Conservation (phyloP, 129 eudicot species). For the Flaveria sonorensis region DNA sequence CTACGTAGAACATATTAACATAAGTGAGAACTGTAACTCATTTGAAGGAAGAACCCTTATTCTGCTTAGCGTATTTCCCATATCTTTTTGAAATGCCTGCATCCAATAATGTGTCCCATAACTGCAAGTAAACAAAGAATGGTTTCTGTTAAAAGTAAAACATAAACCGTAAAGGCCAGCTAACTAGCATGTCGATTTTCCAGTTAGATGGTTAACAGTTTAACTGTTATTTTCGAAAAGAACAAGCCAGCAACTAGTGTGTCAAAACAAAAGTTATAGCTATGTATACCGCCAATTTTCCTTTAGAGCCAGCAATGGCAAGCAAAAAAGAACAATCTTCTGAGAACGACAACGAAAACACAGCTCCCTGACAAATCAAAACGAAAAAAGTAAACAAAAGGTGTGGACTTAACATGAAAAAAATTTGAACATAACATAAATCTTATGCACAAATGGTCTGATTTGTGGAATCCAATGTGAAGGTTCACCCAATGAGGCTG, state of each 20-base stretch:
- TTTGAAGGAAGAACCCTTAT: slow-evolving; percentile 33
- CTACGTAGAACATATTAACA: background rate
- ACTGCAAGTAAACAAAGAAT: slow-evolving; percentile 36
- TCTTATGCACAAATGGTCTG: background rate
- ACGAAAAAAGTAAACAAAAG: background rate
- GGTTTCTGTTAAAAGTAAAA: no score
- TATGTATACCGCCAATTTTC: slow-evolving; percentile 53
- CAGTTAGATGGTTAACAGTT: background rate
- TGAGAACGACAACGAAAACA: slow-evolving; percentile 78
- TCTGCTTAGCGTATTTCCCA: slow-evolving; percentile 47
- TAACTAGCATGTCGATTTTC: no score
- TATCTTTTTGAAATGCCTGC: slow-evolving; percentile 54
- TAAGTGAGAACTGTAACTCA: slow-evolving; percentile 1
- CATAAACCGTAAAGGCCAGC: background rate
- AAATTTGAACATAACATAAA: background rate
- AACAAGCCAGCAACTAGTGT: background rate
- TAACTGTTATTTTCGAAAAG: background rate
- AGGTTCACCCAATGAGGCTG: background rate
- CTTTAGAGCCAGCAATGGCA: slow-evolving; percentile 87
- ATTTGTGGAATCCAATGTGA: background rate
- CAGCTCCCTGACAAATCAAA: slow-evolving; percentile 62
- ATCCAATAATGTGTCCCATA: slow-evolving; percentile 72
- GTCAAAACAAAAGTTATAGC: background rate
- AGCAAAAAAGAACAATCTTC: slow-evolving; percentile 68
- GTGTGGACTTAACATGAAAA: background rate